Conservation (phyloP, 257 asterid species). For the Solanum ossicruentum region DNA sequence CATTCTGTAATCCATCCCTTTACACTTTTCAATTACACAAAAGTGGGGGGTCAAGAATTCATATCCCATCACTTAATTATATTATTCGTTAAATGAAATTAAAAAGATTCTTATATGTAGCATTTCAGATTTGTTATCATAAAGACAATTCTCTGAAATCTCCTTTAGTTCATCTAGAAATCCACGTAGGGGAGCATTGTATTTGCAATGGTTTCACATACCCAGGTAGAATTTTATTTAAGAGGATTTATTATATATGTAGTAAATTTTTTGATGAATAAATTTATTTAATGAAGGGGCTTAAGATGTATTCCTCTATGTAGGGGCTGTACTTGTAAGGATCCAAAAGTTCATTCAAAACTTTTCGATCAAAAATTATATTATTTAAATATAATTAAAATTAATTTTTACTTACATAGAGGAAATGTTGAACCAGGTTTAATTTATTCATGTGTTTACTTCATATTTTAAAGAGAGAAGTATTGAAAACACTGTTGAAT, state of each 20-base stretch:
- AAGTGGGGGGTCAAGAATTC: background rate
- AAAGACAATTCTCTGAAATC: background rate
- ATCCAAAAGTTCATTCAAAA: too few relatives aligned
- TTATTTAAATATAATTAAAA: too few relatives aligned
- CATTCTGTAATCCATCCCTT: constrained; percentile 1
- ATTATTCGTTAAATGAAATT: background rate
- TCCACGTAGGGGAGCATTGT: background rate
- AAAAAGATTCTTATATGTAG: background rate
- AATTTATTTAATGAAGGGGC: background rate
- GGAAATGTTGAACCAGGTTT: too few relatives aligned
- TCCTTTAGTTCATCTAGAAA: background rate
- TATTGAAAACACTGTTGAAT: too few relatives aligned
- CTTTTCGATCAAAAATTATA: too few relatives aligned
- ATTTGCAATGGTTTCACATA: background rate
- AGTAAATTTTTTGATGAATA: background rate
- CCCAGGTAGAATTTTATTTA: too few relatives aligned
- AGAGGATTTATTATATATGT: background rate
- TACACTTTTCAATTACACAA: background rate
- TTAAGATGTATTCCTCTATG: background rate
- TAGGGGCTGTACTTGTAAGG: background rate
- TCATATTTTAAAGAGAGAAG: too few relatives aligned
- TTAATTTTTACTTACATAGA: too few relatives aligned
- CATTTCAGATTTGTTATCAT: background rate
- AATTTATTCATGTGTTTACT: too few relatives aligned
- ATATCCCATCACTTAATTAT: background rate